Evolutionary conservation across 805 yeast genomes (phyloP).

Genomic region (Candida boidinii): DNA sequence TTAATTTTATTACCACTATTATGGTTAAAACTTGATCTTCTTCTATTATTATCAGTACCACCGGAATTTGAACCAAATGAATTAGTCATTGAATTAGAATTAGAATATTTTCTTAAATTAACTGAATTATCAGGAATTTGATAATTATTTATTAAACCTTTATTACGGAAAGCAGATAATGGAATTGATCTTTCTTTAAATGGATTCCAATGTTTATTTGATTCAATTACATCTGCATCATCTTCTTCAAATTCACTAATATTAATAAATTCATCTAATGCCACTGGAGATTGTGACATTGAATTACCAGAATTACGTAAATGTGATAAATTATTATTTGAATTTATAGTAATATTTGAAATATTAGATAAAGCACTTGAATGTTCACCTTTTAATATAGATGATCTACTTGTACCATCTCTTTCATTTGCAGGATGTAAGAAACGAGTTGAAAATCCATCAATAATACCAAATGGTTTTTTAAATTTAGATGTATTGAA

Average conservation of each 20-base stretch:
- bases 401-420: slow-evolving; percentile 9
- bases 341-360: neutral
- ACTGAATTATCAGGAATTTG: neutral
- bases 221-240: slow-evolving; percentile 37
- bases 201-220: slow-evolving; percentile 14
- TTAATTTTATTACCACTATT: no score
- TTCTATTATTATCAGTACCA: no score
- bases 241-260: slow-evolving; percentile 82
- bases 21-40: no score
- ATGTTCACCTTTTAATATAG: slow-evolving; percentile 16
- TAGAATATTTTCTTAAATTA: neutral
- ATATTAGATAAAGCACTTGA: slow-evolving; percentile 1
- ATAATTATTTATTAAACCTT: slow-evolving; percentile 34
- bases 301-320: neutral
- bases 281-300: slow-evolving; percentile 15
- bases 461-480: slow-evolving; percentile 89
- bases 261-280: slow-evolving; percentile 74
- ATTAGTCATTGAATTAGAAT: slow-evolving; percentile 8
- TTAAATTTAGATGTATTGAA: slow-evolving; percentile 70
- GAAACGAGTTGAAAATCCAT: slow-evolving; percentile 86
- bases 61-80: no score
- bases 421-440: slow-evolving; percentile 39
- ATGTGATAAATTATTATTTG: neutral
- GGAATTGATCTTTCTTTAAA: slow-evolving; percentile 51
- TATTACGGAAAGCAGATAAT: slow-evolving; percentile 83